Evolutionary conservation across 83 land plant species (phyloP), one percentile per base, ranked within the genome.

Genomic region (Diphasiastrum complanatum): DNA sequence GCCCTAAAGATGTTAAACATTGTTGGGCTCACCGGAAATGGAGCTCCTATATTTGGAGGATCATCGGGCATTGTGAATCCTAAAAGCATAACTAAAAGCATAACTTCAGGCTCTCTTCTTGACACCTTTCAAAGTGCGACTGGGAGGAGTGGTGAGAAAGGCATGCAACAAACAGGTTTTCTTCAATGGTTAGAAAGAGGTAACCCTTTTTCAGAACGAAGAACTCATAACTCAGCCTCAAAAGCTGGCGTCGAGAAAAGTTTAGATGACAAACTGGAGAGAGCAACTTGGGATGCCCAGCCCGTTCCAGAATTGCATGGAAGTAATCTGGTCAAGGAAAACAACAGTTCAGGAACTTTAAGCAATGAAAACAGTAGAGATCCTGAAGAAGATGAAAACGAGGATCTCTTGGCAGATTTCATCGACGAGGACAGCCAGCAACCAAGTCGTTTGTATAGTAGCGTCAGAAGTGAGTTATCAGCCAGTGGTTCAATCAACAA

Each of bases 351-450:
- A n/a, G 33, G 51, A 61, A 58, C 49, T 48, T 20, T 32, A 51
- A 24, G 40, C 51, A 58, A 16, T 41, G 23, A 36, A 31, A 60
- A 43, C 30, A 33, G 63, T 45, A 26, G 51, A 47, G 48, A 66
- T 3, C 57, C 64, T 50, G 74, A 75, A 3, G 99, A 89, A 30
- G 96, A 89, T 54, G 99, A 93, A 66, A 82, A 73, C 79, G 99
- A 93, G 70, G 99, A 93, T 64, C 86, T 93, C 43, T 75, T 85
- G 16, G 99, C 99, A 32, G 99, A 93, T 67, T 93, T 89, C 61
- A 93, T 93, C 69, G 99, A 93, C 78, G 99, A 93, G 58, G 99
- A 93, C 66, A 93, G 96, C 59, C 99, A 93, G 69, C 83, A 82
- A n/a, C 99, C 99, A 12, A 84, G 96, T 50, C 75, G 96, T 11